Percentiles rank a stretch among this genome's conserved stretches.
Evolutionary conservation across 1,284 basidiomycete species (phyloP).

Genomic region (Porogramme epimiltina): DNA sequence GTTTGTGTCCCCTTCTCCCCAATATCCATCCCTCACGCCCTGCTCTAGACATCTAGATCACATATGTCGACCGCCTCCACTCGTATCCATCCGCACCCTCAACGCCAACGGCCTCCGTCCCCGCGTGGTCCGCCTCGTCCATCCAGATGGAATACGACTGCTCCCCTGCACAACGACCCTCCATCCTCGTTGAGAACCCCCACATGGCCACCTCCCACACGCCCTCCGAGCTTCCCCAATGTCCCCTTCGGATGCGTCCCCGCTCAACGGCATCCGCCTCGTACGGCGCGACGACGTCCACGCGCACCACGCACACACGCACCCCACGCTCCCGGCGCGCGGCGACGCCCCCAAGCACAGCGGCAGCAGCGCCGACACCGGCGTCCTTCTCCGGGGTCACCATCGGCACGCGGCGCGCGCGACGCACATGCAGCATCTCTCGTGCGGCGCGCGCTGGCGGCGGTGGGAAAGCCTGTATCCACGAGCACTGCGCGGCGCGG

Average conservation of each 20-base stretch:
- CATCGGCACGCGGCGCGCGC: conserved; percentile 44
- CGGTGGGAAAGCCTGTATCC: conserved; percentile 6
- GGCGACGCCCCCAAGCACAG: too few relatives aligned
- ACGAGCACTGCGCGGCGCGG: too few relatives aligned
- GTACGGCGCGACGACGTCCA: conserved; percentile 6
- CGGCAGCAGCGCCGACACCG: not conserved
- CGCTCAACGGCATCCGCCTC: conserved; percentile 4
- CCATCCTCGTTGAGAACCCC: conserved; percentile 8
- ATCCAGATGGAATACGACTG: conserved; percentile 8
- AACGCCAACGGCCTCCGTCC: conserved; percentile 35
- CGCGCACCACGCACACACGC: not conserved
- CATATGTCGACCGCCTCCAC: conserved; percentile 69
- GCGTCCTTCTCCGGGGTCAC: conserved; percentile 38
- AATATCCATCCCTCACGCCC: too few relatives aligned
- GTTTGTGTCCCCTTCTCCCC: conserved; percentile 33
- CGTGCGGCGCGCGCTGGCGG: conserved; percentile 24
- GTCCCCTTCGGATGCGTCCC: not conserved
- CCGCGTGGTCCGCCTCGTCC: conserved; percentile 17
- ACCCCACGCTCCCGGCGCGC: not conserved
- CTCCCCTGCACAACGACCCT: not conserved
- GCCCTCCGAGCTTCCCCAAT: not conserved
- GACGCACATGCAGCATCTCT: conserved; percentile 39
- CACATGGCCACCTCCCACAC: not conserved
- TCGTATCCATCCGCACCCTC: conserved; percentile 55
- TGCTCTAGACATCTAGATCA: conserved; percentile 62